Evolutionary conservation across 2,329 filamentous ascomycete genomes (phyloP), one percentile per base, ranked within the genome.

Genomic region (Mycocentrospora acerina): DNA sequence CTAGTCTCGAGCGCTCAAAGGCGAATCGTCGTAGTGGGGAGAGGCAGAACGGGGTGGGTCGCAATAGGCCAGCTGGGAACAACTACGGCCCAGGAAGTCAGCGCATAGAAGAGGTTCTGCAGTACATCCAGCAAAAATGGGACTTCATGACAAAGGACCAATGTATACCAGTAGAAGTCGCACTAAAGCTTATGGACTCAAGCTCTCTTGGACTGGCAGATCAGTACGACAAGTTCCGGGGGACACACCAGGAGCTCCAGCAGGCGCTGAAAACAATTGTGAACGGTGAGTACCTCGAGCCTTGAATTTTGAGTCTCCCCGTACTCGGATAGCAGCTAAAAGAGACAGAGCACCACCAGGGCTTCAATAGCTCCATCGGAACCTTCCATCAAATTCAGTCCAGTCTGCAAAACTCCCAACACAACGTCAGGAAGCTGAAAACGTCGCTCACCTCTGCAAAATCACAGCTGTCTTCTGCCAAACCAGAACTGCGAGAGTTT

Each of bases 311-410:
- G n/a, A n/a, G n/a, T n/a, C n/a, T n/a, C n/a, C n/a, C n/a, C n/a
- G n/a, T n/a, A n/a, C n/a, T n/a, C n/a, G 26, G 46, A 41, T 27
- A 17, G 9, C 12, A 3, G 11, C 16, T 22, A 22, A 22, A 6
- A 22, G 19, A 22, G 19, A 15, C 42, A 77, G 91, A 98, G 71
- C 91, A 98, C 63, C 91, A 98, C 62, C 93, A 98, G 68, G 94
- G 93, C 31, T 98, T 98, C 78, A 98, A 97, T 71, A 95, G 89
- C 68, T 96, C 91, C 34, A 97, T 98, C 48, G 93, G 91, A 67
- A 97, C 91, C 14, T 98, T 97, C 63, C 94, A 98, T 74, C 96
- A 95, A 69, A 98, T 98, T 46, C 93, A 98, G 67, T 82, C 84
- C 35, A 95, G 89, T 69, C 93, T 98, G 51, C 87, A 91, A 57